Base-by-base conservation (phyloP, 441 rosid genomes). In the Lepidium campestre region DNA sequence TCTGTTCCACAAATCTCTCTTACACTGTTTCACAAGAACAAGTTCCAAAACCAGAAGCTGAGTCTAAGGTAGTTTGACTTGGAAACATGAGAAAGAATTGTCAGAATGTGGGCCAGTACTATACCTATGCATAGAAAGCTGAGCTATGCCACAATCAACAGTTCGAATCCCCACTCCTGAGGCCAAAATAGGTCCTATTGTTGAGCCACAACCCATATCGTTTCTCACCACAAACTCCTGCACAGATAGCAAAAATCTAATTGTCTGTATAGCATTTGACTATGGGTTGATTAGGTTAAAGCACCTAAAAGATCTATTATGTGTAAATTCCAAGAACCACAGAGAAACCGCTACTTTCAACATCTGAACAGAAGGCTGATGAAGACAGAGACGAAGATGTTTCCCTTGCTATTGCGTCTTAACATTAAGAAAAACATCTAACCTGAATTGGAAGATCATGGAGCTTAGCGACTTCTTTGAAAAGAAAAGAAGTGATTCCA, bases 111-210 rank as follows among this genome's bases (percentile, higher is more conserved):
- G 49, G 35, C 36, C 29, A 61, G 17, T 20, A 18, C 19, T 20
- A 36, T 85, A 90, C 97, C 97, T 90, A 82, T 93, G 97, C 98
- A 93, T 88, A 35, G 98, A 90, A 59, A 93, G 97, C 77, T 93
- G 98, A 65, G 97, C 86, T 61, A 90, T 90, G 65, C 98, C 98
- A 6, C 96, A 88, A 73, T 90, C 98, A 69, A 93, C 97, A 1
- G 97, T 93, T 40, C 95, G 86, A 52, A 93, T 81, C 68, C 97
- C 98, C 18, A 89, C 84, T 27, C 97, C 96, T 44, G 96, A 90
- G 69, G 98, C 96, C 55, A 93, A 89, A 72, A 90, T 93, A 7
- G 98, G 97, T 56, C 98, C 98, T 48, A 93, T 87, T 65, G 98
- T 93, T 52, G 97, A 93, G 37, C 98, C 98, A 73, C 98, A 93